Conservation (phyloP, 208 protist species). For the Acanthamoeba quina region DNA sequence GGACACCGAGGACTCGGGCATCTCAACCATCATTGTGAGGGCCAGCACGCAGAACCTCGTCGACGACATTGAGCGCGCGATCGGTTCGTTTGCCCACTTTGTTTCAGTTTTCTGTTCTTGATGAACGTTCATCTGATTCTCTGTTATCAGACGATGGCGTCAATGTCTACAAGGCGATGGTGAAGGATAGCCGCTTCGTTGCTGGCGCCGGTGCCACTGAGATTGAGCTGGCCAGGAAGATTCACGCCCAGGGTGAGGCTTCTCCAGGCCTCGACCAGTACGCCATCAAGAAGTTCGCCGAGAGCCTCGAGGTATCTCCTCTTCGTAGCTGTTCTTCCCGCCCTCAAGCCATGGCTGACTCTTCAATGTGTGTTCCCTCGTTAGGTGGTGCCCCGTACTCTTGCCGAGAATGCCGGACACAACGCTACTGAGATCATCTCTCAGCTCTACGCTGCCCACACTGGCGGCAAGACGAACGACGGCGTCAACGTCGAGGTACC, state of each 20-base stretch:
- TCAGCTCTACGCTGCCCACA: constrained; percentile 96
- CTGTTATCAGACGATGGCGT: constrained; percentile 96
- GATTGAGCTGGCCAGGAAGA: constrained; percentile 93
- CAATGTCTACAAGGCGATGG: constrained; percentile 97
- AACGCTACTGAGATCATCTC: constrained; percentile 97
- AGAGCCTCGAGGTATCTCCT: constrained; percentile 94
- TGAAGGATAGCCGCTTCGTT: constrained; percentile 93
- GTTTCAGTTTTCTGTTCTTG: background rate
- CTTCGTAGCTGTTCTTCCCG: background rate
- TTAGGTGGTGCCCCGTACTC: constrained; percentile 96
- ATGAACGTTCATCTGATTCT: background rate
- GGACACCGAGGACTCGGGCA: constrained; percentile 78
- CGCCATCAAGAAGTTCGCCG: constrained; percentile 97
- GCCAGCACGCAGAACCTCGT: constrained; percentile 98
- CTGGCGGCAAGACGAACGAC: constrained; percentile 92
- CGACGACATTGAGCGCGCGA: constrained; percentile 96
- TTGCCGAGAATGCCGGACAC: constrained; percentile 98
- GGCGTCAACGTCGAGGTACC: constrained; percentile 95
- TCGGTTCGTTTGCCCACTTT: constrained; percentile 79
- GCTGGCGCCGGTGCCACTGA: constrained; percentile 98
- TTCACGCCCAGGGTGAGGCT: constrained; percentile 80
- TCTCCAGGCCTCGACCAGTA: constrained; percentile 97
- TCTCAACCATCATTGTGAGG: constrained; percentile 98
- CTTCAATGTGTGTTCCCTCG: background rate
- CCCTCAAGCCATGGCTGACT: background rate